Percentiles rank a stretch among this genome's conserved stretches.
Conservation (phyloP, 78 protist genomes). For the Emiliania huxleyi region DNA sequence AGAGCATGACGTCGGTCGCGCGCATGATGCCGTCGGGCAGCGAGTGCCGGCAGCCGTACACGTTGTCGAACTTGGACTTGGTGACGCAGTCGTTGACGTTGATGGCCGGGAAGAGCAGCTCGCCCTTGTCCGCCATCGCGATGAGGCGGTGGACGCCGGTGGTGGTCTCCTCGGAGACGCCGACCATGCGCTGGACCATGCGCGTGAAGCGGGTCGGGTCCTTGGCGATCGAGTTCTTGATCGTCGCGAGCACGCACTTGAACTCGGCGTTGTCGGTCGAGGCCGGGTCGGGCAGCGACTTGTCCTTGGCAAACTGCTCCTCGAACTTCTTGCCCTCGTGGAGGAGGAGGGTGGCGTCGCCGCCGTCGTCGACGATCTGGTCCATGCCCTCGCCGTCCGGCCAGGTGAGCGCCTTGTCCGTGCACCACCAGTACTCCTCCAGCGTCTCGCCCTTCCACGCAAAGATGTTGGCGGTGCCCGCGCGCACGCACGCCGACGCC, state of each 20-base stretch:
- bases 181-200: slow-evolving; percentile 80
- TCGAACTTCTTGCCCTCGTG: slow-evolving; percentile 88
- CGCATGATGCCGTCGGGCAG: too few species aligned
- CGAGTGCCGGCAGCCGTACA: too few species aligned
- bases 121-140: slow-evolving; percentile 80
- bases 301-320: slow-evolving; percentile 28
- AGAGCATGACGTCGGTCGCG: too few species aligned
- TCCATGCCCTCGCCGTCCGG: slow-evolving; percentile 78
- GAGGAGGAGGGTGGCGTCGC: slow-evolving; percentile 96
- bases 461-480: too few species aligned
- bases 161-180: slow-evolving; percentile 99
- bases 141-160: slow-evolving; percentile 98
- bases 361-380: slow-evolving; percentile 98
- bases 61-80: too few species aligned
- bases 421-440: too few species aligned
- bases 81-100: too few species aligned
- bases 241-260: slow-evolving; percentile 28
- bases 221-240: slow-evolving; percentile 46
- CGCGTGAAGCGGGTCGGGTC: slow-evolving; percentile 60
- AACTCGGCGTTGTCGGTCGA: too few species aligned
- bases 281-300: slow-evolving; percentile 49
- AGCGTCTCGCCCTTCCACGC: too few species aligned
- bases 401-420: too few species aligned
- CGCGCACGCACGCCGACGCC: too few species aligned
- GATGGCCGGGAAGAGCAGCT: slow-evolving; percentile 96